A percentile compares a stretch with the other conserved stretches of the same genome.
Evolutionary conservation across 768 basidiomycete genomes (phyloP).

Genomic region (Lactifluus hygrophoroides): DNA sequence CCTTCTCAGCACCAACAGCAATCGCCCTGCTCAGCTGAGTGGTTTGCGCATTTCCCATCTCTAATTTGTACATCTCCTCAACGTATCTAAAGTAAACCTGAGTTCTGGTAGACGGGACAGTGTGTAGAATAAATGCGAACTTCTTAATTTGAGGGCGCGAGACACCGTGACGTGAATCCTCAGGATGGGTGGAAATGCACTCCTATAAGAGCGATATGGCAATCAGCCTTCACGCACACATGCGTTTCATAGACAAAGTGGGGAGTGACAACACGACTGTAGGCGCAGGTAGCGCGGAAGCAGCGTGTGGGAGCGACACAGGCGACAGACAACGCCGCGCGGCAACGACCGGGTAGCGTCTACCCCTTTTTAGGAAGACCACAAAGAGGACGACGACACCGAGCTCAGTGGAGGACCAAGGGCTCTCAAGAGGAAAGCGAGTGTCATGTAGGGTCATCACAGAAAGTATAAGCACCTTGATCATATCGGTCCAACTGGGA

Average conservation of each 20-base stretch:
- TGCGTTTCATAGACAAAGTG: slow-evolving; percentile 1
- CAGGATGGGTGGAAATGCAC: slow-evolving; percentile 64
- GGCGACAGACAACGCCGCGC: slow-evolving; percentile 24
- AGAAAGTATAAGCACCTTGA: slow-evolving; percentile 46
- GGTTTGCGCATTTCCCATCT: slow-evolving; percentile 69
- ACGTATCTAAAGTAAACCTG: slow-evolving; percentile 50
- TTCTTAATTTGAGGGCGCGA: slow-evolving; percentile 93
- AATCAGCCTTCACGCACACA: slow-evolving; percentile 16
- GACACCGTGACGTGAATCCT: slow-evolving; percentile 75
- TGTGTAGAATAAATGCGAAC: slow-evolving; percentile 35
- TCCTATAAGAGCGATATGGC: slow-evolving; percentile 43
- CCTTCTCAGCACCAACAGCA: slow-evolving; percentile 71
- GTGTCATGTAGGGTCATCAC: slow-evolving; percentile 11
- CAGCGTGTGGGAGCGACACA: slow-evolving; percentile 19
- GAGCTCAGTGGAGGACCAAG: slow-evolving; percentile 5
- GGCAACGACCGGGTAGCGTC: slow-evolving; percentile 31
- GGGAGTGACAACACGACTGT: neutral
- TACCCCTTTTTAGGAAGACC: slow-evolving; percentile 32
- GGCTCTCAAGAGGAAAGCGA: slow-evolving; percentile 11
- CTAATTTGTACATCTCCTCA: slow-evolving; percentile 73
- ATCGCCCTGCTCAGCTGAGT: slow-evolving; percentile 78
- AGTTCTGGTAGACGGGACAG: neutral
- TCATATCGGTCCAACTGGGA: slow-evolving; percentile 69
- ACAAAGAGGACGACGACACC: slow-evolving; percentile 18
- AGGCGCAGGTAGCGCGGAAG: slow-evolving; percentile 15